Evolutionary conservation across 192 early-diverging fungal species (phyloP).

Genomic region (Backusella luteola): DNA sequence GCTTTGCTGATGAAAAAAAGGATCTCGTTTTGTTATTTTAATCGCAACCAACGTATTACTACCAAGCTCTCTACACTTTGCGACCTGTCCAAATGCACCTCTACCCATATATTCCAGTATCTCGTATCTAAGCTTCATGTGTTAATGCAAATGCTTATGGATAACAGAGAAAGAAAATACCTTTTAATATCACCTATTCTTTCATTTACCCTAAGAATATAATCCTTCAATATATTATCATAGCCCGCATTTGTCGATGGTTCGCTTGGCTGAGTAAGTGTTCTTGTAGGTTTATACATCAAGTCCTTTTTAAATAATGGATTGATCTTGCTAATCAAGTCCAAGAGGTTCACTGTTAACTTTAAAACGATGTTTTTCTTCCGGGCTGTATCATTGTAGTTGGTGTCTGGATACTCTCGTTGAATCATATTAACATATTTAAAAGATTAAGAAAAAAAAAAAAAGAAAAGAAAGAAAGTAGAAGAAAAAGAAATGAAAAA

Average conservation of each 20-base stretch:
- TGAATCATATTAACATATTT: neutral
- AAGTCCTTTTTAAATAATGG: slow-evolving; percentile 77
- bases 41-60: slow-evolving; percentile 89
- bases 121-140: slow-evolving; percentile 59
- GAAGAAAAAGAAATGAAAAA: neutral
- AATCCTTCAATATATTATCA: slow-evolving; percentile 94
- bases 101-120: slow-evolving; percentile 93
- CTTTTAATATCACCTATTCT: slow-evolving; percentile 79
- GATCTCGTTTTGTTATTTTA: slow-evolving; percentile 97
- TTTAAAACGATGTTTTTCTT: neutral
- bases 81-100: slow-evolving; percentile 99
- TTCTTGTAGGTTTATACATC: slow-evolving; percentile 78
- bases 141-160: neutral
- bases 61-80: slow-evolving; percentile 88
- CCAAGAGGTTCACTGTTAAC: neutral
- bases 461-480: neutral
- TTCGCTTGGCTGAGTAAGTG: slow-evolving; percentile 92
- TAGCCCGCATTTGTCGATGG: slow-evolving; percentile 87
- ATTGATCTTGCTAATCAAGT: slow-evolving; percentile 65
- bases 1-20: slow-evolving; percentile 93
- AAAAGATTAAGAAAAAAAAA: too few relatives aligned
- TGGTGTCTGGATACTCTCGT: neutral
- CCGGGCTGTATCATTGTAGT: neutral
- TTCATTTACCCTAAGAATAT: slow-evolving; percentile 95
- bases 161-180: slow-evolving; percentile 32